These are phyloP conservation scores for Incumbomyces lentus DNA, from an alignment of 2,329 filamentous ascomycete genomes.

Conservation along the genomic window DNA sequence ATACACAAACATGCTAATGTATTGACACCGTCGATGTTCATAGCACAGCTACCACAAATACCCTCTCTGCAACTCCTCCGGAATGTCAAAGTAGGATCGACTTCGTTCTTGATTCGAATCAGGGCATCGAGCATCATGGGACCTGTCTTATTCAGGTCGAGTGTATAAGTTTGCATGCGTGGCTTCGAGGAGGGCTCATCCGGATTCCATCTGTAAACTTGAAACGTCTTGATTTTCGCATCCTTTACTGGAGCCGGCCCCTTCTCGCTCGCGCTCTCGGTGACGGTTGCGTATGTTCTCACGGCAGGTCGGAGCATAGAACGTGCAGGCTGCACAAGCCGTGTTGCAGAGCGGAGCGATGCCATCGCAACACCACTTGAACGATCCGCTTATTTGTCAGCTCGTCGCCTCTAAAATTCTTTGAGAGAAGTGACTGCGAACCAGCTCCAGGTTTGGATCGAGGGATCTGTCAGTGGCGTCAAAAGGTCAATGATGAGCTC, in stretches of 20 bases:
- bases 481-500: conserved; percentile 6
- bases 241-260: conserved; percentile 49
- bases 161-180: conserved; percentile 83
- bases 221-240: conserved; percentile 78
- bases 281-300: conserved; percentile 40
- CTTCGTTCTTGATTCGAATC: conserved; percentile 97
- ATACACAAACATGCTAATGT: conserved; percentile 94
- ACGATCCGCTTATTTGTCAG: too few species aligned
- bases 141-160: conserved; percentile 97
- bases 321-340: conserved; percentile 28
- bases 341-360: conserved; percentile 39
- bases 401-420: too few species aligned
- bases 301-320: conserved; percentile 30
- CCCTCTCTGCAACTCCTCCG: conserved; percentile 92
- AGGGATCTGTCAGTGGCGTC: not conserved
- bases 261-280: conserved; percentile 40
- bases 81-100: conserved; percentile 94
- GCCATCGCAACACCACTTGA: conserved; percentile 29
- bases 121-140: conserved; percentile 97
- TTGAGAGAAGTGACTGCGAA: too few species aligned
- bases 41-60: conserved; percentile 96
- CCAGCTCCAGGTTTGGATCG: not conserved
- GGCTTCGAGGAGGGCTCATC: conserved; percentile 89
- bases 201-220: conserved; percentile 98
- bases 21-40: conserved; percentile 99